phyloP scores from a whole-genome alignment of 805 yeast species.

The Kurtzmaniella fragi region DNA sequence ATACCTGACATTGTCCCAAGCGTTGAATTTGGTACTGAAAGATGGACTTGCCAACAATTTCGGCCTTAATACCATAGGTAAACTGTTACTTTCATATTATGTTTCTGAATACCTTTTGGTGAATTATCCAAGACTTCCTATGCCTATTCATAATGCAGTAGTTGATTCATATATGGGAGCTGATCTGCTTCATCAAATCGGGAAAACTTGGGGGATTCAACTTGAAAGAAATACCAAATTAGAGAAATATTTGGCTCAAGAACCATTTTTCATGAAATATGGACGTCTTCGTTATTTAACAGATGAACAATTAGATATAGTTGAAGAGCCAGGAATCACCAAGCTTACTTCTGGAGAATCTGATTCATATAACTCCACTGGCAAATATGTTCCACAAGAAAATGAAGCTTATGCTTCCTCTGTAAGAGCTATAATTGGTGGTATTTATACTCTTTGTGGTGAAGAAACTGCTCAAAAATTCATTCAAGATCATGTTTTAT shows the following conservation, averaged over 20 bases:
- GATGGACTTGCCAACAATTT: conserved; percentile 61
- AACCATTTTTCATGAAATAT: conserved; percentile 58
- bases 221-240: conserved; percentile 60
- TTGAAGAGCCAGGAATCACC: conserved; percentile 47
- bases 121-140: conserved; percentile 87
- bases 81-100: conserved; percentile 67
- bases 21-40: conserved; percentile 56
- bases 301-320: conserved; percentile 22
- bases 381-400: conserved; percentile 28
- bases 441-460: conserved; percentile 70
- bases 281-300: conserved; percentile 61
- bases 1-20: conserved; percentile 69
- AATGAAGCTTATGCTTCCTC: conserved; percentile 56
- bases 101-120: conserved; percentile 68
- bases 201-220: conserved; percentile 85
- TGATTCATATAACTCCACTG: conserved; percentile 10
- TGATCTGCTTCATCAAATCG: conserved; percentile 60
- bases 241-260: conserved; percentile 63
- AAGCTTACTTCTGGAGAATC: conserved; percentile 28
- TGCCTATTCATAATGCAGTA: conserved; percentile 68
- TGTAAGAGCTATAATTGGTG: conserved; percentile 80
- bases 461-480: conserved; percentile 61
- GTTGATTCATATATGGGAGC: conserved; percentile 72
- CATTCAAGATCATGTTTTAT: conserved; percentile 67
- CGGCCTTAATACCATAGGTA: conserved; percentile 81